Base-by-base conservation (phyloP, 116 monocot genomes). In the Trichopus zeylanicus region DNA sequence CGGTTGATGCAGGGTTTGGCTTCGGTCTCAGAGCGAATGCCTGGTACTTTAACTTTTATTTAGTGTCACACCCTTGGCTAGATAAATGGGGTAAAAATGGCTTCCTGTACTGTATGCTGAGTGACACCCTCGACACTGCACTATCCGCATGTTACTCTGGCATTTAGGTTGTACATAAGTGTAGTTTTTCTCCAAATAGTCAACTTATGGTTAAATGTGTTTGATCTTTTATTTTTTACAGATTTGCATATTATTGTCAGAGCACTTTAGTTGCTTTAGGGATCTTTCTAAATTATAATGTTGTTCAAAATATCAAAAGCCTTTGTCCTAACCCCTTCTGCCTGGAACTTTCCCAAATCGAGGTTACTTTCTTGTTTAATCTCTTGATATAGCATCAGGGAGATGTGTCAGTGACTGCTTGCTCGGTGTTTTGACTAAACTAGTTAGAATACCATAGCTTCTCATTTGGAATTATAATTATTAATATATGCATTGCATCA, bases 1-100 rank as follows among this genome's bases (percentile, higher is more conserved):
- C 75, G 92, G 56, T 55, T 93, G 33, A 69, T 93, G 77, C 72
- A 81, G 62, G 88, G 88, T 7, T 52, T 93, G 31, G 81, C 88
- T 23, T 65, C 74, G 2, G 82, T 86, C 13, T 91, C 86, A 2
- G 68, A 77, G 12, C 78, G 75, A 47, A 31, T 63, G 7, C 58
- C 29, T 11, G 31, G 23, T 29, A 68, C 32, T 30, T 53, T 58
- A 18, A 31, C 46, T 46, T 12, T 53, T 29, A 16, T 29, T 46
- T 32, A 29, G 31, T 29, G 59, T 24, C n/a, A 42, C 42, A 42
- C 42, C n/a, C n/a, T 13, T 49, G 21, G 16, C 49, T 49, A 19
- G 49, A n/a, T 42, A 42, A 42, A 42, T 16, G n/a, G 42, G n/a
- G 42, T 42, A 42, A 42, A 39, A 42, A 37, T 42, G 42, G 49